These are phyloP conservation scores for Lasiodiplodia sp. DNA, from an alignment of 2,329 filamentous ascomycete genomes.

Conservation along the genomic window DNA sequence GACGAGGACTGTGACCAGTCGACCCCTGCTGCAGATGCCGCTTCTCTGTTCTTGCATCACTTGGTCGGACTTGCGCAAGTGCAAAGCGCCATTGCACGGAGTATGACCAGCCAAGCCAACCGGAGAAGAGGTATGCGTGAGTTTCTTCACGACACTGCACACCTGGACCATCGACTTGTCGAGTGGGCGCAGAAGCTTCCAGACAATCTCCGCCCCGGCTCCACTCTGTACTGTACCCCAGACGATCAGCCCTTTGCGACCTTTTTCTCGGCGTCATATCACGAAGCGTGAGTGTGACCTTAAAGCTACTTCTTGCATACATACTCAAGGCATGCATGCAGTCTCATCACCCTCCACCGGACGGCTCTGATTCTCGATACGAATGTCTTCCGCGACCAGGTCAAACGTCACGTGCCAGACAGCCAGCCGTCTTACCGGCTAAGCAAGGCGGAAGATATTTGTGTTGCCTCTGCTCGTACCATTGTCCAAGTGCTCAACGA, in stretches of 20 bases:
- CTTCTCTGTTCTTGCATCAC: not conserved
- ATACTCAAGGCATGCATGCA: not conserved
- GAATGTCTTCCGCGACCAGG: constrained; percentile 7
- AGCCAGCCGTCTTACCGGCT: not conserved
- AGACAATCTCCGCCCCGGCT: not conserved
- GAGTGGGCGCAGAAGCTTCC: not conserved
- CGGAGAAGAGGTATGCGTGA: not conserved
- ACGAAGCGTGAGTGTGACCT: not conserved
- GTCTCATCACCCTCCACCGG: constrained; percentile 4
- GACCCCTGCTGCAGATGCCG: not conserved
- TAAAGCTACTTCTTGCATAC: not conserved
- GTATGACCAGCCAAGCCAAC: not conserved
- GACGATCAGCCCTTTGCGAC: constrained; percentile 1
- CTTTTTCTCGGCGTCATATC: constrained; percentile 1
- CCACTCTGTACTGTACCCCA: not conserved
- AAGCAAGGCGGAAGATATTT: constrained; percentile 2
- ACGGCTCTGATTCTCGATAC: constrained; percentile 1
- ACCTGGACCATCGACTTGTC: not conserved
- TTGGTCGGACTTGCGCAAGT: not conserved
- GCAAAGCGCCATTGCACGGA: not conserved
- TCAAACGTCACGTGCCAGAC: not conserved
- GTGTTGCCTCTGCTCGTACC: constrained; percentile 7
- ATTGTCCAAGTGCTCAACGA: constrained; percentile 9
- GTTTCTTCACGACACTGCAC: not conserved
- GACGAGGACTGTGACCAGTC: constrained; percentile 7